Percentiles rank a stretch among this genome's conserved stretches.
Evolutionary conservation across 2,329 filamentous ascomycete genomes (phyloP).

Genomic region (Nigrograna mackinnonii): DNA sequence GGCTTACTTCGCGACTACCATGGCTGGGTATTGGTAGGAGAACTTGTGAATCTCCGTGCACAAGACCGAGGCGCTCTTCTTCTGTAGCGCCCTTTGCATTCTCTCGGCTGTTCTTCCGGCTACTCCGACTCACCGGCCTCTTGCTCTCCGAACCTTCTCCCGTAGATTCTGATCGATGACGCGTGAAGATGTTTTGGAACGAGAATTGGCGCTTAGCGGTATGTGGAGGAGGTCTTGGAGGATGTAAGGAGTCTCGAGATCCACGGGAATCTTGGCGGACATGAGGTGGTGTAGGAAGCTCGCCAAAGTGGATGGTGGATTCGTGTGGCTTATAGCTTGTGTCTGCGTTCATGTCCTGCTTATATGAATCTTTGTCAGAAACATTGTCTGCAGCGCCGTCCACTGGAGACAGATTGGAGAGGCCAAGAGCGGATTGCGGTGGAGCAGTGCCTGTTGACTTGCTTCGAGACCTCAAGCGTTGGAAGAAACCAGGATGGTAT

Average conservation of each 20-base stretch:
- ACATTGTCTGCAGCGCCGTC: constrained; percentile 27
- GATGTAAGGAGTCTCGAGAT: constrained; percentile 41
- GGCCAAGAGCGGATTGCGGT: constrained; percentile 21
- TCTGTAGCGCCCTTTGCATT: constrained; percentile 62
- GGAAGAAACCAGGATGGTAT: constrained; percentile 55
- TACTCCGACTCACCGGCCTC: constrained; percentile 29
- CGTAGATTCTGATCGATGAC: constrained; percentile 40
- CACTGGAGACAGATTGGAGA: constrained; percentile 19
- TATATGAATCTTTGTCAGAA: constrained; percentile 51
- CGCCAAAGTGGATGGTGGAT: constrained; percentile 49
- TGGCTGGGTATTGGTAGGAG: constrained; percentile 31
- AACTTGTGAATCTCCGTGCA: constrained; percentile 67
- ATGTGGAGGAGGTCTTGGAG: constrained; percentile 63
- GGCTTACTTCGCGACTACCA: constrained; percentile 7
- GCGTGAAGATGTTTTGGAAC: constrained; percentile 82
- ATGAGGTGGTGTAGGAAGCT: constrained; percentile 32
- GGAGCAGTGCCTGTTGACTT: constrained; percentile 34
- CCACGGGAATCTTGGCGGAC: constrained; percentile 45
- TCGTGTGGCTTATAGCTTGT: constrained; percentile 49
- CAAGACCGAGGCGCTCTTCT: constrained; percentile 80
- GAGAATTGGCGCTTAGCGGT: constrained; percentile 77
- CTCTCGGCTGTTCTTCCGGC: constrained; percentile 37
- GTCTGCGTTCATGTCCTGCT: constrained; percentile 46
- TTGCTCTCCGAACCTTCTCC: constrained; percentile 19
- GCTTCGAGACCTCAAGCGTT: constrained; percentile 35